A percentile compares a stretch with the other conserved stretches of the same genome.
These are phyloP conservation scores for Pseudogymnoascus sp. DNA, from an alignment of 2,329 filamentous ascomycete species.

Conservation along the genomic window DNA sequence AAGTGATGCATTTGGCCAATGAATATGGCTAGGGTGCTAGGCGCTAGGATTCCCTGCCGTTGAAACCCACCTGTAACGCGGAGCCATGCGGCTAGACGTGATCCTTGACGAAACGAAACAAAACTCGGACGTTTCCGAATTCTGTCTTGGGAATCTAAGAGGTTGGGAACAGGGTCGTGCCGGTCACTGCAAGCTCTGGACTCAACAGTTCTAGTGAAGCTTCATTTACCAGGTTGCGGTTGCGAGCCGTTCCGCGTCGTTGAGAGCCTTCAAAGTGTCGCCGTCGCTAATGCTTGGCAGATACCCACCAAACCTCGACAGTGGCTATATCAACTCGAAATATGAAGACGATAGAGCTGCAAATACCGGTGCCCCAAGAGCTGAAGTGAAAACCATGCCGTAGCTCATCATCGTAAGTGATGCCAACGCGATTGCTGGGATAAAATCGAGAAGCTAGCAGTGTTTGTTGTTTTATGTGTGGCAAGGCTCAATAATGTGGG, in stretches of 20 bases:
- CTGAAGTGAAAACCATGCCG: background rate
- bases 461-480: background rate
- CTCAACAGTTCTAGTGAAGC: background rate
- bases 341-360: background rate
- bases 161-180: background rate
- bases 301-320: background rate
- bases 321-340: background rate
- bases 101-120: background rate
- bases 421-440: background rate
- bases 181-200: background rate
- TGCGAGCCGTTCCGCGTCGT: background rate
- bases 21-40: background rate
- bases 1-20: background rate
- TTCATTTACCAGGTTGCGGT: background rate
- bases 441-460: background rate
- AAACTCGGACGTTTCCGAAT: background rate
- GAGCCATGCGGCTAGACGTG: background rate
- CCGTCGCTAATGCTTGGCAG: background rate
- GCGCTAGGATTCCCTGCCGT: background rate
- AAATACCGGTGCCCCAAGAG: background rate
- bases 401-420: background rate
- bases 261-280: background rate
- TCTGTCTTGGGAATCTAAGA: background rate
- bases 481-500: background rate
- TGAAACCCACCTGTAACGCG: background rate